Conservation (phyloP, 768 basidiomycete genomes). For the Cystobasidium onofrii region DNA sequence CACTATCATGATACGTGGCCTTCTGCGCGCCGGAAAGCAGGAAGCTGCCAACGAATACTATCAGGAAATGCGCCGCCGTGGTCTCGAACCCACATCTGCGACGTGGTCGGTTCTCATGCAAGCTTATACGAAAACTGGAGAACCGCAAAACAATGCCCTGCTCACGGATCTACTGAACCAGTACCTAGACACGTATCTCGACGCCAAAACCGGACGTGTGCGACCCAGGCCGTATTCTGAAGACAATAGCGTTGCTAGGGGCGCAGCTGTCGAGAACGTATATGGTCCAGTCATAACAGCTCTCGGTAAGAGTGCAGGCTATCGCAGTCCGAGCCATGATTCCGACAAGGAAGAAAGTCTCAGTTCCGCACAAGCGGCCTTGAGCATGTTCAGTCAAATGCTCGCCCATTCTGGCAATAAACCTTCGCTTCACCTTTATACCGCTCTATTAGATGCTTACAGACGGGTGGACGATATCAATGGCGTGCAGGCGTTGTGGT, state of each 20-base stretch:
- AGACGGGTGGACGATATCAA: conserved; percentile 55
- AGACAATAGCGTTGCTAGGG: neutral
- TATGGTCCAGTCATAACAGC: conserved; percentile 29
- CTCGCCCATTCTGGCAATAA: conserved; percentile 52
- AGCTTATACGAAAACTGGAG: conserved; percentile 42
- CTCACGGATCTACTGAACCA: conserved; percentile 6
- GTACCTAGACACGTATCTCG: neutral
- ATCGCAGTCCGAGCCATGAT: neutral
- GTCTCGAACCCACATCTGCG: conserved; percentile 60
- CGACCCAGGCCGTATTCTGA: neutral
- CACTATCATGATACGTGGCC: conserved; percentile 68
- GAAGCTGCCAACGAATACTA: conserved; percentile 58
- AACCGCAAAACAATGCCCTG: neutral
- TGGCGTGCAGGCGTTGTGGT: conserved; percentile 49
- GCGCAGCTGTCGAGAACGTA: conserved; percentile 15
- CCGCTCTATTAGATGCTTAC: conserved; percentile 64
- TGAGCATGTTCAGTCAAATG: conserved; percentile 54
- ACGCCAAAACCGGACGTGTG: neutral
- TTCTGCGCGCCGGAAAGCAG: conserved; percentile 55
- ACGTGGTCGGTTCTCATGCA: conserved; percentile 63
- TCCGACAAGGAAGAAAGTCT: neutral
- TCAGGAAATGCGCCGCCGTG: conserved; percentile 61
- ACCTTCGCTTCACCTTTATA: conserved; percentile 57
- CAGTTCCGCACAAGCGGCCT: conserved; percentile 47
- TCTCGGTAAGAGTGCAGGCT: conserved; percentile 10